Evolutionary conservation across 2,329 filamentous ascomycete species (phyloP), one percentile per base, ranked within the genome.

Genomic region (Metarhizium sp.): DNA sequence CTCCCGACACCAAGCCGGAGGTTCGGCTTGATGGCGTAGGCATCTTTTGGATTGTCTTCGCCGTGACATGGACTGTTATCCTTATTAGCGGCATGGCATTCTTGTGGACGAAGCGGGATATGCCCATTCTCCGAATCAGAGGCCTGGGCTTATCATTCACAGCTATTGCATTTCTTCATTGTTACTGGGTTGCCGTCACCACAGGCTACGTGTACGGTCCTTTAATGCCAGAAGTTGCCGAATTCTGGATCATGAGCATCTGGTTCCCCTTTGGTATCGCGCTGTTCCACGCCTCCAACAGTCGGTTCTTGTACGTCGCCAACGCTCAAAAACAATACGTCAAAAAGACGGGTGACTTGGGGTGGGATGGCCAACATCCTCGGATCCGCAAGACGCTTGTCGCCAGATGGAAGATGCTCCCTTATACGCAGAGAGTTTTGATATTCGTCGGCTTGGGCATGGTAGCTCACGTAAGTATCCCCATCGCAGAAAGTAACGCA

Each of bases 201-300:
- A 65, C 69, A 3, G 72, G 63, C 1, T 76, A 76, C 55, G 62
- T 67, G 20, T 67, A 73, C 53, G 70, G 69, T 2, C 66, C 72
- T 2, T 57, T 75, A 2, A 68, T 71, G 52, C 78, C 81, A 0
- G 80, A 80, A 53, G 70, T 75, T 20, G 73, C 73, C 16, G 80
- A 85, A 66, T 87, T 76, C 65, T 87, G 83, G 81, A 76, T 85
- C 66, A 87, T 87, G 84, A 78, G 79, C 58, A 73, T 82, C 55
- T 84, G 81, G 65, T 71, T 87, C 3, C 84, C 84, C 11, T 77
- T 82, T 50, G 84, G 84, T 29, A 81, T 87, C 54, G 83, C 81
- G 7, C 69, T 87, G 5, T 86, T 86, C 63, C 83, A 87, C 63
- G 83, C 81, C 25, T 79, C 79, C 57, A 85, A 85, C 64, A 78